Evolutionary conservation across 2,329 filamentous ascomycete genomes (phyloP), one percentile per base, ranked within the genome.

Genomic region (Claviceps sorghi): DNA sequence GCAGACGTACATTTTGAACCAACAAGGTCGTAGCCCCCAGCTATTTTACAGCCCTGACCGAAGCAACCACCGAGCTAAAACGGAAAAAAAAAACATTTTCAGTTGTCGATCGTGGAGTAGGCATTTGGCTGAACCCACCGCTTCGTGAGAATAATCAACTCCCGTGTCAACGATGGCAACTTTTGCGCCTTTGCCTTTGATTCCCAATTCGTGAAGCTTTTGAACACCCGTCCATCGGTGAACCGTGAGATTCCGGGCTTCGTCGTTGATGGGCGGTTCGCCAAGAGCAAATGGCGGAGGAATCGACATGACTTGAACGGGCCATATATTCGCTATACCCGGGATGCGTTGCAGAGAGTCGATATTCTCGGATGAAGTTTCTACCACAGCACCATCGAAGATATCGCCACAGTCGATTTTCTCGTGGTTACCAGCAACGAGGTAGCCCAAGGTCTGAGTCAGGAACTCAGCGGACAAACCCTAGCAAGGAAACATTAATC

Each of bases 151-250:
- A 46, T 71, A 71, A 49, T 70, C 67, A 30, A 71, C 59, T 0
- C 69, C 69, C 1, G 67, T 68, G 50, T 71, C 69, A 41, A 71
- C 64, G 30, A 71, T 59, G 9, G 68, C 69, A 36, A 71, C 59
- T 36, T 61, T 69, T 15, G 61, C 65, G 1, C 67, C 68, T 44
- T 65, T 65, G 3, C 69, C 69, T 9, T 62, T 58, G 17, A 69
- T 64, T 2, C 69, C 69, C n/a, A 58, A 56, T 19, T 60, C 58
- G 42, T 71, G 69, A 2, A 71, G 61, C 50, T 59, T 64, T 22
- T 69, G 64, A 1, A 71, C 69, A 3, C 68, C 67, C 4, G 69
- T 71, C 60, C 65, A 65, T 17, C 40, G 52, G 38, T 62, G 60
- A 34, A 50, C 50, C n/a, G 53, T 48, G 19, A 45, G 36, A 44